Evolutionary conservation across 345 rosid genomes (phyloP), one percentile per base, ranked within the genome.

Genomic region (Populus pruinosa): DNA sequence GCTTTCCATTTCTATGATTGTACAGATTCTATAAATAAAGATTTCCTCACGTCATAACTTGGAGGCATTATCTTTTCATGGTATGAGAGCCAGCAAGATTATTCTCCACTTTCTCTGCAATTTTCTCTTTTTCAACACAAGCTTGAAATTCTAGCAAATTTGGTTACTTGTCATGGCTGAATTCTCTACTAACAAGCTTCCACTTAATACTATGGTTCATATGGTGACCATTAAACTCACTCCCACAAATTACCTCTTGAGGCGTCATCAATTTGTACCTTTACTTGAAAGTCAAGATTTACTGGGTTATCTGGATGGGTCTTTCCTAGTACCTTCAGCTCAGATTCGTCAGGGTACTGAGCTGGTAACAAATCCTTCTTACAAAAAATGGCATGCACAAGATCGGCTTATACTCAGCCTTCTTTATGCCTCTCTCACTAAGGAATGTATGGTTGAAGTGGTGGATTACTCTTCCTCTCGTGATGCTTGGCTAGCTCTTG

Each of bases 401-500:
- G 67, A 73, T 56, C 76, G 18, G 0, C 8, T 21, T 38, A 10
- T 73, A 20, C 50, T 73, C 8, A 36, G 21, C 47, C 67, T 59
- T 36, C 6, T 61, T 21, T n/a, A 20, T 39, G 6, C 20, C 33
- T 61, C 76, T 33, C 31, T 73, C 49, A 61, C 76, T 14, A 68
- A 73, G 20, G 76, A 36, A 33, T 56, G 38, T 29, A 25, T 73
- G 67, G 76, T 2, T 47, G 50, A 47, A 47, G 50, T 47, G 0
- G 1, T 47, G 14, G 17, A 14, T 12, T 47, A 5, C 50, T 12
- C 50, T 47, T 12, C 5, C 14, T 13, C 21, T 33, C 10, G 13
- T 61, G 76, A 59, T 31, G 76, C 35, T 17, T 73, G 77, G 68
- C 2, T 20, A 1, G 29, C 50, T 9, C 77, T 73, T 59, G 67